Evolutionary conservation across 192 early-diverging fungal species (phyloP).

Genomic region (Umbelopsis ramanniana): DNA sequence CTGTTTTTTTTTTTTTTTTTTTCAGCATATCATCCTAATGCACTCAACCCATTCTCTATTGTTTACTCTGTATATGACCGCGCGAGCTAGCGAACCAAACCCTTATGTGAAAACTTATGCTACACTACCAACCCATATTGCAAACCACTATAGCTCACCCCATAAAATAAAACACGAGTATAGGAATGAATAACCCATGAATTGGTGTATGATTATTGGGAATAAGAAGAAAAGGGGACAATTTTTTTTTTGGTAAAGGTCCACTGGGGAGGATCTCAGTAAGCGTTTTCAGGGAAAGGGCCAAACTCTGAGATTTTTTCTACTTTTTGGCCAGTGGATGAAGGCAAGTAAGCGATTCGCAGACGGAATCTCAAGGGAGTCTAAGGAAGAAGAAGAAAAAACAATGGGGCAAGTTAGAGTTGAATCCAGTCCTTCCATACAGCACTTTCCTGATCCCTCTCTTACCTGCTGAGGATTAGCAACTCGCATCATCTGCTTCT

Average conservation of each 20-base stretch:
- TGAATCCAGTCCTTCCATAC: no score
- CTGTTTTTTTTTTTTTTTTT: neutral
- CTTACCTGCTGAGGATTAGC: conserved; percentile 79
- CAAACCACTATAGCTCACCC: neutral
- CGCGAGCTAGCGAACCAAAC: no score
- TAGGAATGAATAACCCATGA: neutral
- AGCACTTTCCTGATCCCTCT: neutral
- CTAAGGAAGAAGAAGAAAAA: no score
- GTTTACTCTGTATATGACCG: no score
- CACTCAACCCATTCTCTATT: no score
- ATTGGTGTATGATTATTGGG: conserved; percentile 6
- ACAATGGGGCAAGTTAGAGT: no score
- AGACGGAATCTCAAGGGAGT: conserved; percentile 60
- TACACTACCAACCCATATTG: neutral
- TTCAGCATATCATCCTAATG: no score
- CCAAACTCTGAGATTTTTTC: conserved; percentile 61
- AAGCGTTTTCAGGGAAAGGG: conserved; percentile 60
- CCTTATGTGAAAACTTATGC: no score
- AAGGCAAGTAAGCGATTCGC: conserved; percentile 53
- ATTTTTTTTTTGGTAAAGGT: no score
- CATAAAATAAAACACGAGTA: neutral
- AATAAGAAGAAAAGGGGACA: neutral
- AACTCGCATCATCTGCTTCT: conserved; percentile 82
- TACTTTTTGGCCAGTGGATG: conserved; percentile 48
- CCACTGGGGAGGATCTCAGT: conserved; percentile 36